Conservation (phyloP, 176 grass and related monocot species). For the Leersia perrieri region DNA sequence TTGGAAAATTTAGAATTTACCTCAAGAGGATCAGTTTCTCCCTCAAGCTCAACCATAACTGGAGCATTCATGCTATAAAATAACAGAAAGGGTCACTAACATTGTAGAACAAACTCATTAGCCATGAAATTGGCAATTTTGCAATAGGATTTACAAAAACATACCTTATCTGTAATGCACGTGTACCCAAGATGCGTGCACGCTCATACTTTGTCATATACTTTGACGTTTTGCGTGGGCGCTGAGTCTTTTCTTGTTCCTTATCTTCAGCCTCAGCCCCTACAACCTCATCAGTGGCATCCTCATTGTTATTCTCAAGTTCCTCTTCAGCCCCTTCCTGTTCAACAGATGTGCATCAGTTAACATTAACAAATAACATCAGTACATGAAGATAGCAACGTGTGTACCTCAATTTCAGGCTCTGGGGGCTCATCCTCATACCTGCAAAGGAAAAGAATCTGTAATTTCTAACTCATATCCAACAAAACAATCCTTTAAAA, state of each 20-base stretch:
- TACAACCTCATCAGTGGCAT: conserved; percentile 52
- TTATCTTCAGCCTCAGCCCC: conserved; percentile 66
- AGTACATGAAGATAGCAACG: background rate
- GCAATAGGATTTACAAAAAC: background rate
- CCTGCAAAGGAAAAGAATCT: conserved; percentile 36
- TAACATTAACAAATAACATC: background rate
- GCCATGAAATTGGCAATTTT: background rate
- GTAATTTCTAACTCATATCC: background rate
- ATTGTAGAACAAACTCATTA: background rate
- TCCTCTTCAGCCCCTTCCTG: conserved; percentile 81
- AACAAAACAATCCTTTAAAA: background rate
- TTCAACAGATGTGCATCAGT: conserved; percentile 8
- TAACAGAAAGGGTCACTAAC: conserved; percentile 1
- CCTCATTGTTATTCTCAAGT: conserved; percentile 76
- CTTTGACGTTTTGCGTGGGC: conserved; percentile 71
- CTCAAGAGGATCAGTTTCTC: conserved; percentile 94
- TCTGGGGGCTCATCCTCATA: conserved; percentile 79
- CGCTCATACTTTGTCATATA: conserved; percentile 97
- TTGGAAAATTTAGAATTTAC: conserved; percentile 32
- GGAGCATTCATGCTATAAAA: conserved; percentile 92
- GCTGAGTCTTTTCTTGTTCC: conserved; percentile 43
- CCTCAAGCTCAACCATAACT: conserved; percentile 92
- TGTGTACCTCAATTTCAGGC: conserved; percentile 69
- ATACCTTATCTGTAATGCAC: conserved; percentile 90
- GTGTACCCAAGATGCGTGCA: conserved; percentile 84